Conservation (phyloP, 768 basidiomycete species). For the Mycena polygramma region DNA sequence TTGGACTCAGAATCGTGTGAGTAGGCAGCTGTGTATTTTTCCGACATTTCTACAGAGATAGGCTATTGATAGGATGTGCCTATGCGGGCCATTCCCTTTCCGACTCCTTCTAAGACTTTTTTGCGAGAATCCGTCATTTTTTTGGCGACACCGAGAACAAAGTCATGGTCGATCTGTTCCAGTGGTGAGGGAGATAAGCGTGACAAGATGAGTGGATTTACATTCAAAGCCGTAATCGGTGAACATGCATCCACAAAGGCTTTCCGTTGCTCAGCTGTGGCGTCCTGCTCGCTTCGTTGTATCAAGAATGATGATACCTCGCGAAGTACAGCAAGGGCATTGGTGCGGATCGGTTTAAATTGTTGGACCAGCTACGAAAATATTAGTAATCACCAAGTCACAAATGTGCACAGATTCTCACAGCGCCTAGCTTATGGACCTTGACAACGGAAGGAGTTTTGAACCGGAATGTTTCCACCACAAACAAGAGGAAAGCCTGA, state of each 20-base stretch:
- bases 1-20: background rate
- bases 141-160: constrained; percentile 71
- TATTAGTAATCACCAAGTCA: background rate
- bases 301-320: constrained; percentile 69
- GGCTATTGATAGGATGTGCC: constrained; percentile 52
- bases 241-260: constrained; percentile 65
- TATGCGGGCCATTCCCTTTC: constrained; percentile 75
- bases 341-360: constrained; percentile 72
- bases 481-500: constrained; percentile 80
- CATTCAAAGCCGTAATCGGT: constrained; percentile 51
- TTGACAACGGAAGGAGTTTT: constrained; percentile 78
- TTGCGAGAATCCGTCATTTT: constrained; percentile 77
- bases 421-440: constrained; percentile 78
- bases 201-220: constrained; percentile 27
- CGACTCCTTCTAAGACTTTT: constrained; percentile 78
- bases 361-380: constrained; percentile 70
- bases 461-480: constrained; percentile 80
- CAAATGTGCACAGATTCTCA: constrained; percentile 50
- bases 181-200: constrained; percentile 17
- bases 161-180: constrained; percentile 73
- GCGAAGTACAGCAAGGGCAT: constrained; percentile 64
- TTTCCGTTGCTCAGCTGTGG: constrained; percentile 65
- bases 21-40: background rate
- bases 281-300: constrained; percentile 65
- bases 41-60: background rate